Percentiles rank a stretch among this genome's conserved stretches.
Evolutionary conservation across 1,139 yeast species (phyloP).

Genomic region (Sugiyamaella japonica): DNA sequence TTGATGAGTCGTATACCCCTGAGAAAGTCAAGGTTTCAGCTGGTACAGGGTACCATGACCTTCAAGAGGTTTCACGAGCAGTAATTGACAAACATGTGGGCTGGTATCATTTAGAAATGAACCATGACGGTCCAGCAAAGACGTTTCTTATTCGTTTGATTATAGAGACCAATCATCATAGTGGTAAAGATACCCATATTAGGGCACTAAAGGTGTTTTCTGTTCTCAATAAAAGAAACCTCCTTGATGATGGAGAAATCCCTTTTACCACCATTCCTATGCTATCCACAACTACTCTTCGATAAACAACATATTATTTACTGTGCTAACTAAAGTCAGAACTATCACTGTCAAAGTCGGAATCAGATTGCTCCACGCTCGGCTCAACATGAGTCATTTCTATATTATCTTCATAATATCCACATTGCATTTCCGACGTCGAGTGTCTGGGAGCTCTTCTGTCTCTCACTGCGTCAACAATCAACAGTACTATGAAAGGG

Average conservation of each 20-base stretch:
- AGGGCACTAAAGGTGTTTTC: slow-evolving; percentile 65
- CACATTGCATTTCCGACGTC: slow-evolving; percentile 7
- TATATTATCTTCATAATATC: slow-evolving; percentile 12
- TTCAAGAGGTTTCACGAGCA: slow-evolving; percentile 68
- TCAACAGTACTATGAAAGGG: slow-evolving; percentile 2
- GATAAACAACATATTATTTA: slow-evolving; percentile 26
- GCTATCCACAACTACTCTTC: slow-evolving; percentile 40
- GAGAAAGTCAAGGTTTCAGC: slow-evolving; percentile 66
- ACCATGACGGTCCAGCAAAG: slow-evolving; percentile 56
- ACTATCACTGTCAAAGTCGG: no score
- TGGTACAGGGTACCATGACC: slow-evolving; percentile 85
- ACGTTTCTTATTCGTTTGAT: slow-evolving; percentile 70
- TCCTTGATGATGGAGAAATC: slow-evolving; percentile 25
- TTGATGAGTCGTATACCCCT: slow-evolving; percentile 95
- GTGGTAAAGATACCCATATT: slow-evolving; percentile 93
- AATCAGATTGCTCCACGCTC: background rate
- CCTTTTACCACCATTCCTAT: slow-evolving; percentile 40
- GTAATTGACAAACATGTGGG: slow-evolving; percentile 75
- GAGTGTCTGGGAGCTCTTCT: slow-evolving; percentile 5
- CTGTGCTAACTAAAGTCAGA: no score
- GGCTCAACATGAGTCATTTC: slow-evolving; percentile 7
- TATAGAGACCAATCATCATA: slow-evolving; percentile 84
- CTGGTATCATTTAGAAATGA: slow-evolving; percentile 77
- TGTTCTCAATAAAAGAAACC: slow-evolving; percentile 17
- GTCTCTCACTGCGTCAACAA: slow-evolving; percentile 1